Evolutionary conservation across 257 asterid species (phyloP), one percentile per base, ranked within the genome.

Genomic region (Dorcoceras hygrometricum): DNA sequence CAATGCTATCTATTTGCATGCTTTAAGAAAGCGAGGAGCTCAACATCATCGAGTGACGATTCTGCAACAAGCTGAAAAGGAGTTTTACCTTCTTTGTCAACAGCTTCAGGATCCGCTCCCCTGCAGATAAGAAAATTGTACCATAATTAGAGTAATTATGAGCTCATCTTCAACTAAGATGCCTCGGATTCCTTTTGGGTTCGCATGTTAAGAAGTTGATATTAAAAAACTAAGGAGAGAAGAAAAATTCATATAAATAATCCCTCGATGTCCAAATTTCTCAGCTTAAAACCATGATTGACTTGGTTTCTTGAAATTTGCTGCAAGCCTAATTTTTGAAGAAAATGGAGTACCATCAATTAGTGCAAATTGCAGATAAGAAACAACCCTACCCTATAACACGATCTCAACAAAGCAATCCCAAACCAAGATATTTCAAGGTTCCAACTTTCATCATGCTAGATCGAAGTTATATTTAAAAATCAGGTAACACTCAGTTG

Each of bases 91-190:
- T 76, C 89, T 29, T 79, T 77, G 77, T 89, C 97, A 68, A 61
- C 78, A 50, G 85, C 93, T 71, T 75, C 81, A 9, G 95, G 84
- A 76, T 84, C 78, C 56, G 95, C 95, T 57, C 98, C 98, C 85
- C 98, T 92, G 86, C 55, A 29, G 51, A 36, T 66, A 34, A 24
- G 23, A 48, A 36, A 68, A 29, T 20, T 39, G 28, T 63, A 39
- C 27, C 16, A 68, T n/a, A 69, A 43, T 66, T 56, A 50, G 55
- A 66, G 53, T 20, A 34, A 57, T 60, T 12, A 66, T 43, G 19
- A 43, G 50, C n/a, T 46, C 54, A 46, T 46, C 54, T 46, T 46
- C 1, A 46, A 18, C 54, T 22, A 22, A 46, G 20, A 46, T 5
- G 3, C 8, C 20, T 22, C 20, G 18, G 20, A 16, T 46, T 16